These are phyloP conservation scores for Grosmannia serpens DNA, from an alignment of 2,329 filamentous ascomycete species.

Conservation along the genomic window DNA sequence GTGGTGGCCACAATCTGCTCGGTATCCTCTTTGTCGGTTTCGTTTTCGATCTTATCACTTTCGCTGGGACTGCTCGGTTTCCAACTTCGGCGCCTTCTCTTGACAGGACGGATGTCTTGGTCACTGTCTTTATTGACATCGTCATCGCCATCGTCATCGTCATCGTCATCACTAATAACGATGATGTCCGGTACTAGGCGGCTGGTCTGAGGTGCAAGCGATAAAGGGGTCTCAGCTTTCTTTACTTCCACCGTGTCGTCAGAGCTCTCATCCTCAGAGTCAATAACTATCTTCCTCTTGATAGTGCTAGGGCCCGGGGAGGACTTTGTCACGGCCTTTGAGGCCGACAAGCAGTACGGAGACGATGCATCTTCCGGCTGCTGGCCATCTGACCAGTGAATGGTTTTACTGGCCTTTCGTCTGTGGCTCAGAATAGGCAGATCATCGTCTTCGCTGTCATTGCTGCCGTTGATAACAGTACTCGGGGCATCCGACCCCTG, in stretches of 20 bases:
- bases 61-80: neutral
- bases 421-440: neutral
- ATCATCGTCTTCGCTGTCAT: conserved; percentile 7
- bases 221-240: neutral
- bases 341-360: neutral
- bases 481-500: neutral
- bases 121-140: conserved; percentile 2
- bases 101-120: conserved; percentile 6
- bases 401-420: neutral
- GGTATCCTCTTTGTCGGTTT: neutral
- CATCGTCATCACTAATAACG: neutral
- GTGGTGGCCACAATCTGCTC: neutral
- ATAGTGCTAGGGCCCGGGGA: neutral
- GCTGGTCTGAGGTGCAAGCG: neutral
- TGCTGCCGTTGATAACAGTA: neutral
- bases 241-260: neutral
- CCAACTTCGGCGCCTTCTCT: neutral
- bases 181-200: neutral
- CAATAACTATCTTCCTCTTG: neutral
- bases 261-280: neutral
- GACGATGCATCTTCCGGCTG: neutral
- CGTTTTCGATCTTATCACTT: neutral
- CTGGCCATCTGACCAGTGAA: neutral
- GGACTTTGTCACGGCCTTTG: neutral
- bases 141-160: neutral